These are phyloP conservation scores for Pyrus communis DNA, from an alignment of 306 rosid species.

Conservation along the genomic window DNA sequence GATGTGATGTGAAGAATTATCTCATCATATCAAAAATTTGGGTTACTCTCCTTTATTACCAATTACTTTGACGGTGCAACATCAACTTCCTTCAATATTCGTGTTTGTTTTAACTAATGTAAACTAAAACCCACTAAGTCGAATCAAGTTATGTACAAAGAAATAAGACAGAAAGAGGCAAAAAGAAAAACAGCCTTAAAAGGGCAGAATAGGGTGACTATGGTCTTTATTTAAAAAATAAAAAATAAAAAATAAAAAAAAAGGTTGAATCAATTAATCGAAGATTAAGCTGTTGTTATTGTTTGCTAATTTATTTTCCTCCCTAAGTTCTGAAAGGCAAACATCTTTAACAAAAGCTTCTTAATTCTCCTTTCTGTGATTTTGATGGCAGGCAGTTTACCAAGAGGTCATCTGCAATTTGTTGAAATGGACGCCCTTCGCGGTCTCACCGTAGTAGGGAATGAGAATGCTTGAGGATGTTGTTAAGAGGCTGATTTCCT, in stretches of 20 bases:
- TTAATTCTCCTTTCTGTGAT: neutral
- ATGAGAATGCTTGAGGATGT: slow-evolving; percentile 66
- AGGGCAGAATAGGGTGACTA: neutral
- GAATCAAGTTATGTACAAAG: neutral
- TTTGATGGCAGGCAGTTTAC: neutral
- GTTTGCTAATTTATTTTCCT: neutral
- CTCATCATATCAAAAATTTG: neutral
- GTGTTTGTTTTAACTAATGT: neutral
- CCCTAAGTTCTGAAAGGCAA: neutral
- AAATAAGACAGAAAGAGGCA: neutral
- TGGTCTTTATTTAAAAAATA: neutral
- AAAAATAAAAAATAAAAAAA: neutral
- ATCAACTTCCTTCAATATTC: neutral
- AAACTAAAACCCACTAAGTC: neutral
- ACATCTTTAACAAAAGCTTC: neutral
- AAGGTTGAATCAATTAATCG: neutral
- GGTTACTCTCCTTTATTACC: neutral
- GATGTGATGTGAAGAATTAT: neutral
- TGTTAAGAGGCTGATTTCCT: slow-evolving; percentile 50
- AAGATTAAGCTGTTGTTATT: neutral
- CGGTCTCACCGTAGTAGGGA: slow-evolving; percentile 50
- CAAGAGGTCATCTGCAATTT: neutral
- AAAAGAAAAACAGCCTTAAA: neutral
- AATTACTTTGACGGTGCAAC: no score
- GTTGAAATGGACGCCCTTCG: neutral